A percentile compares a stretch with the other conserved stretches of the same genome.
Conservation (phyloP, 2,329 filamentous ascomycete genomes). For the Leptographium galeiforme region DNA sequence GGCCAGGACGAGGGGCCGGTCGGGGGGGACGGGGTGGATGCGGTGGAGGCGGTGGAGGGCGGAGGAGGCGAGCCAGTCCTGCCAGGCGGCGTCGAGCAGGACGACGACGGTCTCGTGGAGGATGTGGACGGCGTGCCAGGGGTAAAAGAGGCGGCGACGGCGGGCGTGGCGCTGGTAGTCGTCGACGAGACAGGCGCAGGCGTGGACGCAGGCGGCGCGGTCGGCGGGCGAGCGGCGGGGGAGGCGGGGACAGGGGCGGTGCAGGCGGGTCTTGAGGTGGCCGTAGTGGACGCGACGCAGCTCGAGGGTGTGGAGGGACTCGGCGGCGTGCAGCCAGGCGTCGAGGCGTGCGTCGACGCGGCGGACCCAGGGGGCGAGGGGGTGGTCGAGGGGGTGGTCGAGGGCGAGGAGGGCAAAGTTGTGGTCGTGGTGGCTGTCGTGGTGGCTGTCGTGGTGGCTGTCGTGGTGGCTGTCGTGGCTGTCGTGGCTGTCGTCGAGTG, state of each 20-base stretch:
- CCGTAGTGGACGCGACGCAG: neutral
- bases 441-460: neutral
- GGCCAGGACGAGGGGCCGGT: neutral
- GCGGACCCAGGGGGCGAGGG: neutral
- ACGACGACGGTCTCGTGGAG: neutral
- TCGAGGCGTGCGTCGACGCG: neutral
- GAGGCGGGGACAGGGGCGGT: neutral
- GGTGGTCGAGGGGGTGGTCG: neutral
- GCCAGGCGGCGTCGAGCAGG: conserved; percentile 1
- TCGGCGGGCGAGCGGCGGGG: neutral
- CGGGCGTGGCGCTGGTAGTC: conserved; percentile 1
- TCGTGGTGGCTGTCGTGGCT: neutral
- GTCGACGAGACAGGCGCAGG: conserved; percentile 1
- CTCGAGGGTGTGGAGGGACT: neutral
- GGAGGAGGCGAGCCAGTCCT: no score
- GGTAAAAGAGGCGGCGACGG: neutral
- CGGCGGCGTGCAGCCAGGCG: neutral
- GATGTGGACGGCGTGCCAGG: conserved; percentile 1
- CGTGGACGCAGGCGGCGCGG: neutral
- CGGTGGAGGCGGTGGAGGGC: neutral
- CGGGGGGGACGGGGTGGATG: neutral
- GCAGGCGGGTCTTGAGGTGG: neutral
- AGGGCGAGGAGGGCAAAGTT: neutral
- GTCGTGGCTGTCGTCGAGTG: no score
- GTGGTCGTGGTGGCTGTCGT: neutral